Conservation (phyloP, 495 filamentous ascomycete species). For the Cenococcum geophilum region DNA sequence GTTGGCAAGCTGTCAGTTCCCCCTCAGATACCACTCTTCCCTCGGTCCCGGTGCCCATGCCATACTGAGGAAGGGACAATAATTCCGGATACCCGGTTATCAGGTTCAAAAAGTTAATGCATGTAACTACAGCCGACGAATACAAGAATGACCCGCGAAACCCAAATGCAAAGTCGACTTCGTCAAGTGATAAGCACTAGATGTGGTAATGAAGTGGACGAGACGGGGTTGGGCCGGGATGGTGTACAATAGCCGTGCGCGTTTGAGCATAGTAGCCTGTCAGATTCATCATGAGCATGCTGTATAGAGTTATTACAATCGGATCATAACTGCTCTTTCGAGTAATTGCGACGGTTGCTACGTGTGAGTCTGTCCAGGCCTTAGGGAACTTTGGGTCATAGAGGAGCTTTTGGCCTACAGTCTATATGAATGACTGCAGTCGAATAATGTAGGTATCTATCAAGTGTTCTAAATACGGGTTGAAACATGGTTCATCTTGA, state of each 20-base stretch:
- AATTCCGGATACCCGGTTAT: neutral
- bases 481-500: no score
- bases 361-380: neutral
- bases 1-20: constrained; percentile 64
- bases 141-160: constrained; percentile 96
- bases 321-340: constrained; percentile 7
- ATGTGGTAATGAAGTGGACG: neutral
- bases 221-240: neutral
- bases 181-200: constrained; percentile 11
- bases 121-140: constrained; percentile 60
- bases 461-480: no score
- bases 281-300: constrained; percentile 4
- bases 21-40: constrained; percentile 12
- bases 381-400: no score
- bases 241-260: constrained; percentile 29
- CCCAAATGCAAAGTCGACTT: constrained; percentile 53
- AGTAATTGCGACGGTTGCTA: neutral
- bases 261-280: neutral
- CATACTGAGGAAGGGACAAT: neutral
- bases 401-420: no score
- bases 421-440: no score
- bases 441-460: no score
- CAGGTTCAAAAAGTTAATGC: constrained; percentile 6
- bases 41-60: neutral
- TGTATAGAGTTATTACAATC: constrained; percentile 24